Conservation (phyloP, 805 yeast genomes). For the Middelhovenomyces tepae region DNA sequence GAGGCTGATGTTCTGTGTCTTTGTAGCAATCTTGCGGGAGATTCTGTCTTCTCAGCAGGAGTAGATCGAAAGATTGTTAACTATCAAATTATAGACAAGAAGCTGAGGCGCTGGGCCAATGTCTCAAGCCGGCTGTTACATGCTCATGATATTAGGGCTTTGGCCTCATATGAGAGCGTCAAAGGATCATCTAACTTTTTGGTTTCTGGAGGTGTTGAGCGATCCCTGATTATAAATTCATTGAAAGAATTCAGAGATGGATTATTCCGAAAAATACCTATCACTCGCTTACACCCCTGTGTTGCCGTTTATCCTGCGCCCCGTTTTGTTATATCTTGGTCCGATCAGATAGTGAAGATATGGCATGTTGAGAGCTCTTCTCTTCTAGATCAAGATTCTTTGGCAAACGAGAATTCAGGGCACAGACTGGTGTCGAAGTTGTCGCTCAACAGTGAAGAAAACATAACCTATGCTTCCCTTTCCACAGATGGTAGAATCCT, state of each 20-base stretch:
- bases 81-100: slow-evolving; percentile 43
- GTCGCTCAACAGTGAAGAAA: slow-evolving; percentile 65
- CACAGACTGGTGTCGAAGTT: slow-evolving; percentile 59
- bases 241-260: slow-evolving; percentile 60
- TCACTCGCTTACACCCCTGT: slow-evolving; percentile 49
- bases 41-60: slow-evolving; percentile 75
- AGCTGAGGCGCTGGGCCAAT: slow-evolving; percentile 59
- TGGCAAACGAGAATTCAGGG: slow-evolving; percentile 26
- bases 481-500: slow-evolving; percentile 57
- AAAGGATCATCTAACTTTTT: slow-evolving; percentile 58
- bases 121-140: slow-evolving; percentile 72
- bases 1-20: slow-evolving; percentile 85
- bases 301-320: slow-evolving; percentile 39
- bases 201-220: slow-evolving; percentile 40
- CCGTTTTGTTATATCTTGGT: slow-evolving; percentile 64
- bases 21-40: slow-evolving; percentile 49
- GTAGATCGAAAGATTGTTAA: slow-evolving; percentile 86
- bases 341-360: slow-evolving; percentile 68
- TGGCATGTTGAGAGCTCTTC: slow-evolving; percentile 49
- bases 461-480: slow-evolving; percentile 58
- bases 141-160: slow-evolving; percentile 73
- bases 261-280: slow-evolving; percentile 58
- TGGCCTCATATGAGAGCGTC: slow-evolving; percentile 56
- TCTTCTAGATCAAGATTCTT: slow-evolving; percentile 12
- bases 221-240: slow-evolving; percentile 43